These are phyloP conservation scores for Alternaria alternata DNA, from an alignment of 2,329 filamentous ascomycete species.

Conservation along the genomic window DNA sequence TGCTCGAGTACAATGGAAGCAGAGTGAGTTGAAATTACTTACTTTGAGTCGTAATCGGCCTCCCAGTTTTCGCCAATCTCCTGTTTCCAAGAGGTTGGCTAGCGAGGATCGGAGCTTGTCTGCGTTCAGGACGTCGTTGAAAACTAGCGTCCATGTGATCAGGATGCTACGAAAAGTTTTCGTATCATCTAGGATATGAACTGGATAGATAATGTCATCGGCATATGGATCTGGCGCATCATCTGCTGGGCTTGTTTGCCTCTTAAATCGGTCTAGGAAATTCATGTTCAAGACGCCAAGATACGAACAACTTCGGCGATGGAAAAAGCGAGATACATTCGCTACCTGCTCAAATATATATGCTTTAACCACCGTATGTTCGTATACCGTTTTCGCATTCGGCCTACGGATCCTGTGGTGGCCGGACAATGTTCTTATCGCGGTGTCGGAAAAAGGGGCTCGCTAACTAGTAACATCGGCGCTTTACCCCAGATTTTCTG, in stretches of 20 bases:
- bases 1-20: too few relatives aligned
- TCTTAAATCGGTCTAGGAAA: background rate
- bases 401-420: background rate
- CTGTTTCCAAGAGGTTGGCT: constrained; percentile 10
- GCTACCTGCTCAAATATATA: background rate
- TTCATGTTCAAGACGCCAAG: background rate
- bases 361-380: background rate
- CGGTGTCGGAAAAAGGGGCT: background rate
- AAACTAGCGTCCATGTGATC: constrained; percentile 48
- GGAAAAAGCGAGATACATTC: too few relatives aligned
- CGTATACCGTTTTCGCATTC: background rate
- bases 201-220: constrained; percentile 26
- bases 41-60: background rate
- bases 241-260: background rate
- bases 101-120: constrained; percentile 50
- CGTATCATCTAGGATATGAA: constrained; percentile 30
- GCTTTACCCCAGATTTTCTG: background rate
- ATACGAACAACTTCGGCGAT: background rate
- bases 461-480: background rate
- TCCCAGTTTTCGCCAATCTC: background rate
- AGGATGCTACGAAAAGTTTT: constrained; percentile 23
- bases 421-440: background rate
- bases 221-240: background rate
- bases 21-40: background rate
- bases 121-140: constrained; percentile 59